Evolutionary conservation across 495 filamentous ascomycete genomes (phyloP).

Genomic region (Xylona heveae): DNA sequence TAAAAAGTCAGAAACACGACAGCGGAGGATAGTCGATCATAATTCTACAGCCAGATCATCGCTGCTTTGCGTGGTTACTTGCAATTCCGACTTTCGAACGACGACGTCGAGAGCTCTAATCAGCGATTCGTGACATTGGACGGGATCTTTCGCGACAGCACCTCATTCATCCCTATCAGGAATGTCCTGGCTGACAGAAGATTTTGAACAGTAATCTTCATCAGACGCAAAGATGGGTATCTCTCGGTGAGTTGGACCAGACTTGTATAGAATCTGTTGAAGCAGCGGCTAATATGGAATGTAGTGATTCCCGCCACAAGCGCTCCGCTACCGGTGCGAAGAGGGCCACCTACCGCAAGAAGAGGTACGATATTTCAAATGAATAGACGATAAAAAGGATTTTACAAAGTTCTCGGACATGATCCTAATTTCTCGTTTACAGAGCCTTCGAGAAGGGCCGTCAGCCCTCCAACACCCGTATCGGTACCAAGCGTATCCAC

Average conservation of each 20-base stretch:
- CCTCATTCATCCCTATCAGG: too few species aligned
- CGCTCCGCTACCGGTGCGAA: conserved; percentile 6
- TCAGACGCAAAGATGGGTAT: conserved; percentile 4
- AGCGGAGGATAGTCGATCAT: too few species aligned
- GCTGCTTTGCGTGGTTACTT: too few species aligned
- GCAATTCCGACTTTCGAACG: too few species aligned
- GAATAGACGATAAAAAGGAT: too few species aligned
- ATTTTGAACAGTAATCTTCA: conserved; percentile 3
- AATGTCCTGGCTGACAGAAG: background rate
- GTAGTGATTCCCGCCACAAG: conserved; percentile 3
- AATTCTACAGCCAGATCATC: too few species aligned
- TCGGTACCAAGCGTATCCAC: conserved; percentile 96
- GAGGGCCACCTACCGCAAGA: conserved; percentile 6
- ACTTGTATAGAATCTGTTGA: background rate
- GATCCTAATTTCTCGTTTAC: background rate
- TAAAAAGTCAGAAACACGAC: too few species aligned
- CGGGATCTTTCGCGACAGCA: too few species aligned
- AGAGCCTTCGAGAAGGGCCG: conserved; percentile 99
- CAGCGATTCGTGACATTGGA: too few species aligned
- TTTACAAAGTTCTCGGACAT: too few species aligned
- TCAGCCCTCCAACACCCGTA: conserved; percentile 97
- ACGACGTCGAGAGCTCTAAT: too few species aligned
- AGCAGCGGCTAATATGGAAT: background rate
- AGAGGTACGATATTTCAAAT: too few species aligned
- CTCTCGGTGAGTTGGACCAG: background rate